Evolutionary conservation across 2,329 filamentous ascomycete genomes (phyloP).

Genomic region (Paecilomyces formosus): DNA sequence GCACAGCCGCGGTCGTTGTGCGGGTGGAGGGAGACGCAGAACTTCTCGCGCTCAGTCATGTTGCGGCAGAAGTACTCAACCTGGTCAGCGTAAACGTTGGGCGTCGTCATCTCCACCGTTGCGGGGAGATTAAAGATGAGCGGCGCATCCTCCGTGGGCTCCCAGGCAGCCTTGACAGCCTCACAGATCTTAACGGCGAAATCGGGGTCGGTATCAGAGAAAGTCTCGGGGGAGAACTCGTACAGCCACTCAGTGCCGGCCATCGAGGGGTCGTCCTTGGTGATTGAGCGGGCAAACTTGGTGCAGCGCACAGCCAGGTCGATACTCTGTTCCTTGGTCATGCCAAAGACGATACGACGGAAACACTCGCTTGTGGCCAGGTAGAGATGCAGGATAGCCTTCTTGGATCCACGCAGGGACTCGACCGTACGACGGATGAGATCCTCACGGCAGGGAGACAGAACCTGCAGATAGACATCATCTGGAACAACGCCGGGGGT

Average conservation of each 20-base stretch:
- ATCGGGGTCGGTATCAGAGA: conserved; percentile 82
- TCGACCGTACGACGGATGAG: conserved; percentile 86
- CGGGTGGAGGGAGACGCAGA: conserved; percentile 82
- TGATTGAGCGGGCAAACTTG: conserved; percentile 79
- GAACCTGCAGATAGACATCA: conserved; percentile 85
- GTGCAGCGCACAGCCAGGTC: conserved; percentile 79
- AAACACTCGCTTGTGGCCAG: conserved; percentile 95
- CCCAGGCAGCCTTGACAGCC: conserved; percentile 92
- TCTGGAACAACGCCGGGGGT: conserved; percentile 77
- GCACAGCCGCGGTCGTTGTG: conserved; percentile 93
- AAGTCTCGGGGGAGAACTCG: conserved; percentile 52
- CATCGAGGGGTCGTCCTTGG: conserved; percentile 62
- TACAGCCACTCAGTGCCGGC: conserved; percentile 51
- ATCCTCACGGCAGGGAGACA: conserved; percentile 85
- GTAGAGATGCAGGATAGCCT: conserved; percentile 91
- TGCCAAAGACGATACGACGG: conserved; percentile 81
- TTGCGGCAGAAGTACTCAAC: conserved; percentile 91
- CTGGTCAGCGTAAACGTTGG: conserved; percentile 92
- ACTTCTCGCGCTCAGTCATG: conserved; percentile 76
- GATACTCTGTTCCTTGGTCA: conserved; percentile 72
- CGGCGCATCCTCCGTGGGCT: conserved; percentile 65
- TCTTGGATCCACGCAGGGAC: conserved; percentile 80
- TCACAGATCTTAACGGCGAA: conserved; percentile 79
- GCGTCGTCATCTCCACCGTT: conserved; percentile 90
- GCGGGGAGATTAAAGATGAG: conserved; percentile 97